These are phyloP conservation scores for Dryadomyces quercus-mongolicae DNA, from an alignment of 2,329 filamentous ascomycete genomes.

Conservation along the genomic window DNA sequence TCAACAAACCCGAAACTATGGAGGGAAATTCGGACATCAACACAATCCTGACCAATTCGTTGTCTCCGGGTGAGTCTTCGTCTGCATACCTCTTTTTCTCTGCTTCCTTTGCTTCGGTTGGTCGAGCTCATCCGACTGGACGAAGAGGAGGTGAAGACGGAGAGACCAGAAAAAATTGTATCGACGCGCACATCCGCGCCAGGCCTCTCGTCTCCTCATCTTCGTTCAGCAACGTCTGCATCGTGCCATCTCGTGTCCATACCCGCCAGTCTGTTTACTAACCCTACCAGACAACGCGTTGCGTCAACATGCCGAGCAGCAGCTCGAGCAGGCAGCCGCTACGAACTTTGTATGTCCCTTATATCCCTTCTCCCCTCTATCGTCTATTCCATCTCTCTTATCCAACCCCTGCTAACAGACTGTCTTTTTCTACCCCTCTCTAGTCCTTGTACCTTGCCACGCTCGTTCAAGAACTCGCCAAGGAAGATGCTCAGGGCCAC, in stretches of 20 bases:
- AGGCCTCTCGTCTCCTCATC: slow-evolving; percentile 12
- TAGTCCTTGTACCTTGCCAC: slow-evolving; percentile 88
- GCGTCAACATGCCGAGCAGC: slow-evolving; percentile 85
- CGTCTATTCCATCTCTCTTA: neutral
- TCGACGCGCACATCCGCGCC: neutral
- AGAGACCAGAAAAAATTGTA: neutral
- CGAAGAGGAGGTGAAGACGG: neutral
- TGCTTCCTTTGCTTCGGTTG: slow-evolving; percentile 1
- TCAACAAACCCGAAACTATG: slow-evolving; percentile 32
- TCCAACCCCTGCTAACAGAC: neutral
- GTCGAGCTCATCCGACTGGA: neutral
- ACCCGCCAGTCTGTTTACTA: neutral
- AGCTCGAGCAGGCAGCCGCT: slow-evolving; percentile 84
- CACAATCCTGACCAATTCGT: slow-evolving; percentile 92
- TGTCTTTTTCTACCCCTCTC: slow-evolving; percentile 6
- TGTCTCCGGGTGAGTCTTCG: slow-evolving; percentile 69
- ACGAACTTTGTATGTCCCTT: slow-evolving; percentile 70
- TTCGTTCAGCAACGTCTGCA: neutral
- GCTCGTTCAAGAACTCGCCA: slow-evolving; percentile 86
- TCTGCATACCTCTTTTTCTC: slow-evolving; percentile 6
- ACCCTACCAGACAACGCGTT: slow-evolving; percentile 61
- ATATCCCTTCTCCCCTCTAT: neutral
- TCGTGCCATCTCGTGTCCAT: neutral
- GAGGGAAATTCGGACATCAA: slow-evolving; percentile 82
- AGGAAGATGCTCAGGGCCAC: slow-evolving; percentile 69